Evolutionary conservation across 2,329 filamentous ascomycete species (phyloP), one percentile per base, ranked within the genome.

Genomic region (Fusarium sacchari): DNA sequence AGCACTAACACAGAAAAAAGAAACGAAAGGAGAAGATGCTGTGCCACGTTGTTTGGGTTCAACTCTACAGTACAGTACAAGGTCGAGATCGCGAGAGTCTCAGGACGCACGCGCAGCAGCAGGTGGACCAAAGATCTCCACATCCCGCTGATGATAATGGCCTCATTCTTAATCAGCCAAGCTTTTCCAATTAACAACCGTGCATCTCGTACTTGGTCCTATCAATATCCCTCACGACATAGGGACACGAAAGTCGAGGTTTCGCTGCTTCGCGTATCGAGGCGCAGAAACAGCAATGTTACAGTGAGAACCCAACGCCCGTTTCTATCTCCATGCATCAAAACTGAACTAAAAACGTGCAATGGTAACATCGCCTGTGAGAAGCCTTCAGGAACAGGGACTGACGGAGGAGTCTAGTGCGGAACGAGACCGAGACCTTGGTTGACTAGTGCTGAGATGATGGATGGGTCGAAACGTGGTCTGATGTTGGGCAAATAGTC

Each of bases 151-250:
- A 57, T 68, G 56, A 55, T 37, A 58, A 52, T 73, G 71, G 71
- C 55, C 59, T 73, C 60, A 73, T 74, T 72, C 43, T 72, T 74
- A 56, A 74, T 73, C 59, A 72, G 72, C 62, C 71, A 68, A 60
- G 71, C 46, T 47, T 69, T 64, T 11, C 44, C 60, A 47, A 37
- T 24, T 32, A 44, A 42, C 32, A 43, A 22, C 44, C 59, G 24
- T 46, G 24, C 36, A 40, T 40, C 18, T 44, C 32, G 44, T 49
- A 52, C 22, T 24, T 46, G 30, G 30, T 22, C 39, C 39, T 64
- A 36, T 49, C 39, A 53, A 63, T 32, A 26, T 64, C 28, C 47
- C 47, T 68, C 47, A 34, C n/a, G 46, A 8, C 18, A 49, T 32
- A n/a, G 22, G 14, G 14, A n/a, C 20, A 7, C 6, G 24, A 9